Evolutionary conservation across 139 green algal species (phyloP).

Genomic region (Raphidocelis subcapitata): DNA sequence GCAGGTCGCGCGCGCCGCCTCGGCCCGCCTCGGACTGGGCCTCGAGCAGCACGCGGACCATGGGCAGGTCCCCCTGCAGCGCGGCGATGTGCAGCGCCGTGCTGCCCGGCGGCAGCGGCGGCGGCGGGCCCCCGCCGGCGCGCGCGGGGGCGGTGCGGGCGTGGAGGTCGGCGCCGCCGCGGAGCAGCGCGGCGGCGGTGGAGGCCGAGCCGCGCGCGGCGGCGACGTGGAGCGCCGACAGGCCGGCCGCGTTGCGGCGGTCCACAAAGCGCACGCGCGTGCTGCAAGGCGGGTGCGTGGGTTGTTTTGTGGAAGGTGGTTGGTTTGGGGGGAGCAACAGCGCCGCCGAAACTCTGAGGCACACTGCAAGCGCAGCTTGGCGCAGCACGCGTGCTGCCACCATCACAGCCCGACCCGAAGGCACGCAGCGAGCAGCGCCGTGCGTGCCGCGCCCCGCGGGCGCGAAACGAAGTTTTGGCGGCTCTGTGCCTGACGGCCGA

Average conservation of each 20-base stretch:
- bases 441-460: too few relatives aligned
- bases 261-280: conserved; percentile 43
- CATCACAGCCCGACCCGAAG: too few relatives aligned
- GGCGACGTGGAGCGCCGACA: conserved; percentile 52
- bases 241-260: conserved; percentile 53
- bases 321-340: too few relatives aligned
- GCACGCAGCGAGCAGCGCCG: too few relatives aligned
- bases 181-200: conserved; percentile 37
- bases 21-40: conserved; percentile 11
- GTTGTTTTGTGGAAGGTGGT: too few relatives aligned
- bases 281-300: not conserved
- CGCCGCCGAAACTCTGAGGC: too few relatives aligned
- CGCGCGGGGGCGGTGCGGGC: not conserved
- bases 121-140: not conserved
- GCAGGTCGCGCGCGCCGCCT: conserved; percentile 36
- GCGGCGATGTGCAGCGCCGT: conserved; percentile 59
- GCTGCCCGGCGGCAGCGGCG: conserved; percentile 28
- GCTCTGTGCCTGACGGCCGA: too few relatives aligned
- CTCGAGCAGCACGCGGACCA: conserved; percentile 45
- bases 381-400: too few relatives aligned
- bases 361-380: too few relatives aligned
- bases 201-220: conserved; percentile 39
- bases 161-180: conserved; percentile 39
- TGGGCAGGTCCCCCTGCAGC: conserved; percentile 42
- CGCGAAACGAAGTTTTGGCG: too few relatives aligned